These are phyloP conservation scores for Terana coerulea DNA, from an alignment of 768 basidiomycete species.

Conservation along the genomic window DNA sequence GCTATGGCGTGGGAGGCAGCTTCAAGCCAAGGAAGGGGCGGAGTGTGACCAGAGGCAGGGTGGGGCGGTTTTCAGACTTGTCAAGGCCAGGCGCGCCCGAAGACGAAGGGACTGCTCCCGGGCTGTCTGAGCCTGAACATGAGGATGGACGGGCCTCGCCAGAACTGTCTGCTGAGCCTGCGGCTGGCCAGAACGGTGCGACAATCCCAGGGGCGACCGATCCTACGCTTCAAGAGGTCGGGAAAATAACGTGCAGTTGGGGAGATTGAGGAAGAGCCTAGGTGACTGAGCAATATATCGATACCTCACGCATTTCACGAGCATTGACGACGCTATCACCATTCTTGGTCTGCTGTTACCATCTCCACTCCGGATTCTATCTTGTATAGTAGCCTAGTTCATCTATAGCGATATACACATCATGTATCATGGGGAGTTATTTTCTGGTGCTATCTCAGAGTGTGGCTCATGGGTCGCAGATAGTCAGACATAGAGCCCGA, in stretches of 20 bases:
- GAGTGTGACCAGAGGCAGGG: conserved; percentile 17
- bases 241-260: conserved; percentile 31
- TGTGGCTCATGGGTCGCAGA: too few relatives aligned
- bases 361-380: conserved; percentile 6
- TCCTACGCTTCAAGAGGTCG: conserved; percentile 28
- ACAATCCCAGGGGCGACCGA: conserved; percentile 11
- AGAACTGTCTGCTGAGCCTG: background rate
- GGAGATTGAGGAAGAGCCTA: conserved; percentile 20
- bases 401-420: too few relatives aligned
- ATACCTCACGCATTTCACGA: background rate
- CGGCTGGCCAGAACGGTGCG: background rate
- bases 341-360: background rate
- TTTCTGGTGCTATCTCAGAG: too few relatives aligned
- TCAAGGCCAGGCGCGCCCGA: conserved; percentile 8
- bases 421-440: too few relatives aligned
- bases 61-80: conserved; percentile 16
- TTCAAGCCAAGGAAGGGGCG: conserved; percentile 11
- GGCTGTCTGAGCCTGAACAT: background rate
- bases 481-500: too few relatives aligned
- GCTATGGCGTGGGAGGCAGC: conserved; percentile 15
- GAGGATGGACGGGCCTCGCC: conserved; percentile 1
- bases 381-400: conserved; percentile 1
- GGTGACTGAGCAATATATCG: background rate
- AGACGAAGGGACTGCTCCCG: background rate
- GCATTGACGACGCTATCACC: background rate